phyloP scores from a whole-genome alignment of 306 rosid species.

The Glycine latifolia region DNA sequence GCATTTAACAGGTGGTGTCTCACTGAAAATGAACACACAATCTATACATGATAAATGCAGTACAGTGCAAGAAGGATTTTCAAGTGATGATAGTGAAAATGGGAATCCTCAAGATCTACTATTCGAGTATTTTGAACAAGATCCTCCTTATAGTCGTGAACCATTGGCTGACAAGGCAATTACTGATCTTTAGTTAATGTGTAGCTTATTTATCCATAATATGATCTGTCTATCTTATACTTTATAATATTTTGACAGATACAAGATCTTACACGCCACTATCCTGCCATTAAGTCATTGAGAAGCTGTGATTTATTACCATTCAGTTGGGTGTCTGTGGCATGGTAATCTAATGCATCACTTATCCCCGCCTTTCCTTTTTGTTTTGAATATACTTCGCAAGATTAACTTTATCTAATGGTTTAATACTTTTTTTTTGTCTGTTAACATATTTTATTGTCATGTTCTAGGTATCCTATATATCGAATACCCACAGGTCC shows the following conservation, averaged over 20 bases:
- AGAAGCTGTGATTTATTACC: constrained; percentile 89
- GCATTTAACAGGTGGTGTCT: constrained; percentile 48
- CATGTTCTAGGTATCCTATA: constrained; percentile 83
- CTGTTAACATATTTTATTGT: constrained; percentile 46
- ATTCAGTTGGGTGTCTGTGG: constrained; percentile 91
- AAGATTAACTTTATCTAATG: constrained; percentile 24
- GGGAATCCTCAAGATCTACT: constrained; percentile 62
- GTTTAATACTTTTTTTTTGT: not conserved
- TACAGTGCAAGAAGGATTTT: constrained; percentile 62
- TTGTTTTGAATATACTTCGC: not conserved
- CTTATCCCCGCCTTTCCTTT: not conserved
- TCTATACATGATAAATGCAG: constrained; percentile 55
- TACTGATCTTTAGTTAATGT: constrained; percentile 28
- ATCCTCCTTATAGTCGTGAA: constrained; percentile 84
- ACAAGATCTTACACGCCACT: constrained; percentile 73
- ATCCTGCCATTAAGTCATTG: constrained; percentile 72
- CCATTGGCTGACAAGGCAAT: constrained; percentile 88
- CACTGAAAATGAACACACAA: constrained; percentile 52
- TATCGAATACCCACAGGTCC: constrained; percentile 94
- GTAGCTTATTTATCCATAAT: constrained; percentile 31
- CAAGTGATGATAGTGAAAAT: constrained; percentile 77
- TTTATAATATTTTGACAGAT: constrained; percentile 61
- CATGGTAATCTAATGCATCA: constrained; percentile 66
- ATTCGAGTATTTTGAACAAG: constrained; percentile 80
- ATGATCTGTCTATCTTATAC: constrained; percentile 41